Evolutionary conservation across 345 rosid genomes (phyloP), one percentile per base, ranked within the genome.

Genomic region (Iberis pinnata): DNA sequence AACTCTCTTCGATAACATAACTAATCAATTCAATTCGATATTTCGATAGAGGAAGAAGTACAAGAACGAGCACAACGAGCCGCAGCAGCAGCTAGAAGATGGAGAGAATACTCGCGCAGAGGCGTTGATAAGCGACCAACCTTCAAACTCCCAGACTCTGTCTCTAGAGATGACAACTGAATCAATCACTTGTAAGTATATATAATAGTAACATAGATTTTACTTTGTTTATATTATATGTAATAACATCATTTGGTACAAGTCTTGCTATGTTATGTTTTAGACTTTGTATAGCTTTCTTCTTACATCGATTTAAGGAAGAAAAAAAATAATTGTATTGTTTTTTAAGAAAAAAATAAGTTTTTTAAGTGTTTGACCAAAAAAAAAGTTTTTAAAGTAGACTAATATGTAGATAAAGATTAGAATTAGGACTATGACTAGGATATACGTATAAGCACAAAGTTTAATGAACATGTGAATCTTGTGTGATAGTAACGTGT

Each of bases 81-180:
- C 0, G 95, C 98, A 0, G 95, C 88, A 5, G 96, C 96, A 5
- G 82, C 98, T 8, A 70, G 89, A 33, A 77, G 86, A 74, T 90
- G 95, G 96, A 82, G 98, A 67, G 96, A 90, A 70, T 90, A 84
- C 62, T 87, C 98, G 6, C 76, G 96, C 49, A 71, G 70, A 58
- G 98, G 96, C 29, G 96, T 49, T 0, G 96, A 90, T 63, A 81
- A 82, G 73, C 86, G 80, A 20, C 89, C 92, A 9, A 75, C 81
- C 15, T 67, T 67, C 60, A 87, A 90, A 72, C 98, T 90, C 68
- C 96, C 95, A 0, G 88, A 80, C 66, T 73, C 86, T 1, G 55
- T 73, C 29, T 51, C 87, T 18, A 72, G 55, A 26, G 72, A 43
- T 13, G 75, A 78, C 33, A 71, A 82, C 10, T 72, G 61, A 73